Conservation (phyloP, 306 rosid species). For the Pueraria montana region DNA sequence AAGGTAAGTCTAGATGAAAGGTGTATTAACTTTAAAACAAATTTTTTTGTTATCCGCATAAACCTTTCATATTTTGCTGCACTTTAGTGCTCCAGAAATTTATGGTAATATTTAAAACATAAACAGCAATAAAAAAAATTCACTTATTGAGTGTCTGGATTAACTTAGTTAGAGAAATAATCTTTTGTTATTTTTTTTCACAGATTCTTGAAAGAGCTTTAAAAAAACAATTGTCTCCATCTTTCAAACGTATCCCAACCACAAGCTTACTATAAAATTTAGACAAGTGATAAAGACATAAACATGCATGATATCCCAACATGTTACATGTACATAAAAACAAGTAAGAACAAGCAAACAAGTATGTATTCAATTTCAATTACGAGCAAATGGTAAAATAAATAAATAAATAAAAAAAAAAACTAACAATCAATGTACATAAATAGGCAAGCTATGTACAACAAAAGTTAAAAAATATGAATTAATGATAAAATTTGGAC, state of each 20-base stretch:
- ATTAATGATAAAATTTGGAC: neutral
- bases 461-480: neutral
- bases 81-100: neutral
- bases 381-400: too few species aligned
- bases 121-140: neutral
- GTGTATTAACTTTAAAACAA: too few species aligned
- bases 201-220: too few species aligned
- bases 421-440: neutral
- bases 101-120: neutral
- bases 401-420: too few species aligned
- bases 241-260: too few species aligned
- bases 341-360: neutral
- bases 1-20: too few species aligned
- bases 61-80: neutral
- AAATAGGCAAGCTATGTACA: neutral
- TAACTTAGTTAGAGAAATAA: too few species aligned
- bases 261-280: neutral
- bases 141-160: too few species aligned
- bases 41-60: too few species aligned
- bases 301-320: too few species aligned
- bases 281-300: neutral
- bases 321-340: neutral
- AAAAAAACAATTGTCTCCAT: too few species aligned
- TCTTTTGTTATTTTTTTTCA: too few species aligned
- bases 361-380: neutral